These are phyloP conservation scores for Musa itinerans DNA, from an alignment of 176 grass and related monocot species.

Conservation along the genomic window DNA sequence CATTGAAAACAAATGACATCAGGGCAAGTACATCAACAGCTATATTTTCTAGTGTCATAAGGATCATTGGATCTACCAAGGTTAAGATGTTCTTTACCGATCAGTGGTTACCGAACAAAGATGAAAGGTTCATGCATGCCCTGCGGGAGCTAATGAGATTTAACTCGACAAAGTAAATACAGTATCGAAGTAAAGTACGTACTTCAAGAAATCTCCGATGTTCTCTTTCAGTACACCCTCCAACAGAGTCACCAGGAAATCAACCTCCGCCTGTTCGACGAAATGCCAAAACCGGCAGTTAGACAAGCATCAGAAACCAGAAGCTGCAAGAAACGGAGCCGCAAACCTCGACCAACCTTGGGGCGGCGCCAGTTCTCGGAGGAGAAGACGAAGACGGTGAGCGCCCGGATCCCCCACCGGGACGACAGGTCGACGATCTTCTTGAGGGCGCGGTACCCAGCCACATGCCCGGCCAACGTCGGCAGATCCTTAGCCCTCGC, in stretches of 20 bases:
- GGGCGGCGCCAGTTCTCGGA: slow-evolving; percentile 70
- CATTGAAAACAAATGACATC: neutral
- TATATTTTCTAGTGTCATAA: neutral
- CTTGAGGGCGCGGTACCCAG: slow-evolving; percentile 44
- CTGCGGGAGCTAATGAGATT: neutral
- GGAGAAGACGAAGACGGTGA: slow-evolving; percentile 80
- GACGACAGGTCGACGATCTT: slow-evolving; percentile 40
- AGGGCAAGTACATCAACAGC: neutral
- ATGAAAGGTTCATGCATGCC: neutral
- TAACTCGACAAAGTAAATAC: neutral
- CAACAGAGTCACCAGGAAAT: slow-evolving; percentile 48
- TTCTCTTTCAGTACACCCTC: slow-evolving; percentile 35
- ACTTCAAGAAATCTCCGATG: slow-evolving; percentile 44
- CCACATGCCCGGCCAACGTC: slow-evolving; percentile 41
- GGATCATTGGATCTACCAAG: neutral
- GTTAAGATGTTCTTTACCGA: too few relatives aligned
- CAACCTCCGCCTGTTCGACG: slow-evolving; percentile 43
- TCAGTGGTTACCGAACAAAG: neutral
- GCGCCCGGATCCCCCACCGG: slow-evolving; percentile 41
- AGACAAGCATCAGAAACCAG: neutral
- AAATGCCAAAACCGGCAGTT: slow-evolving; percentile 3
- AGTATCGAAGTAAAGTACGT: neutral
- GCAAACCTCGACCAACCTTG: slow-evolving; percentile 14
- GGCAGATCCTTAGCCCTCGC: slow-evolving; percentile 45
- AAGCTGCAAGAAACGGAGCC: neutral